Evolutionary conservation across 176 grass and related monocot genomes (phyloP).

Genomic region (Zoysia pacifica): DNA sequence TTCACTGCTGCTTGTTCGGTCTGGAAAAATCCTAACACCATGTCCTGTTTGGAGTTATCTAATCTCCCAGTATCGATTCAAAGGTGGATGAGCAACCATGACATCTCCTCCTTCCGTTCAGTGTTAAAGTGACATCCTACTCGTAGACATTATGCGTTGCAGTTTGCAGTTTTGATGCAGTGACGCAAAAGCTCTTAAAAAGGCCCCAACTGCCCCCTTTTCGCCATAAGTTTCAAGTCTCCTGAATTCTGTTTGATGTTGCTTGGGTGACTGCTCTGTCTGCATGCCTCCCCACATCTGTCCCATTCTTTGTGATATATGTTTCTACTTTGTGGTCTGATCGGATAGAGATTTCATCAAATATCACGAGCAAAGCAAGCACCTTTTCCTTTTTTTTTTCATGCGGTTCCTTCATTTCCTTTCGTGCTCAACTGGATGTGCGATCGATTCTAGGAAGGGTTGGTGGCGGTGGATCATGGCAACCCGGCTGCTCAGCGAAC

Average conservation of each 20-base stretch:
- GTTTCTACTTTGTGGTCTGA: slow-evolving; percentile 38
- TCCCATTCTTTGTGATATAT: slow-evolving; percentile 26
- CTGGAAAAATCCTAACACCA: slow-evolving; percentile 12
- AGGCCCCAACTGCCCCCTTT: slow-evolving; percentile 35
- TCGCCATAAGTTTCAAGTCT: slow-evolving; percentile 7
- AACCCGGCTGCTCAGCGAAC: slow-evolving; percentile 64
- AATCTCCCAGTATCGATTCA: slow-evolving; percentile 22
- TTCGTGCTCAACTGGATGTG: slow-evolving; percentile 40
- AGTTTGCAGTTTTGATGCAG: slow-evolving; percentile 40
- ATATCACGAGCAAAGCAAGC: slow-evolving; percentile 39
- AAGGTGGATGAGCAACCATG: slow-evolving; percentile 33
- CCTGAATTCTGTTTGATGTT: not conserved
- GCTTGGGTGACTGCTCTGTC: not conserved
- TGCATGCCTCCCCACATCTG: not conserved
- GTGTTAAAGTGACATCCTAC: not conserved
- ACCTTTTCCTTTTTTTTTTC: slow-evolving; percentile 31
- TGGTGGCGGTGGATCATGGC: slow-evolving; percentile 48
- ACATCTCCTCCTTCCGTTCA: slow-evolving; percentile 14
- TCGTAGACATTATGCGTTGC: slow-evolving; percentile 21
- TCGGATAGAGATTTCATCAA: slow-evolving; percentile 32
- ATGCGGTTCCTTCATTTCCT: slow-evolving; percentile 29
- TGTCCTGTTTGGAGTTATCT: slow-evolving; percentile 28
- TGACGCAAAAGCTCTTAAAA: slow-evolving; percentile 25
- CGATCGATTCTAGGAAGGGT: slow-evolving; percentile 39
- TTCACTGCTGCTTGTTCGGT: slow-evolving; percentile 34